Evolutionary conservation across 176 grass and related monocot genomes (phyloP), one percentile per base, ranked within the genome.

Genomic region (Zizania latifolia): DNA sequence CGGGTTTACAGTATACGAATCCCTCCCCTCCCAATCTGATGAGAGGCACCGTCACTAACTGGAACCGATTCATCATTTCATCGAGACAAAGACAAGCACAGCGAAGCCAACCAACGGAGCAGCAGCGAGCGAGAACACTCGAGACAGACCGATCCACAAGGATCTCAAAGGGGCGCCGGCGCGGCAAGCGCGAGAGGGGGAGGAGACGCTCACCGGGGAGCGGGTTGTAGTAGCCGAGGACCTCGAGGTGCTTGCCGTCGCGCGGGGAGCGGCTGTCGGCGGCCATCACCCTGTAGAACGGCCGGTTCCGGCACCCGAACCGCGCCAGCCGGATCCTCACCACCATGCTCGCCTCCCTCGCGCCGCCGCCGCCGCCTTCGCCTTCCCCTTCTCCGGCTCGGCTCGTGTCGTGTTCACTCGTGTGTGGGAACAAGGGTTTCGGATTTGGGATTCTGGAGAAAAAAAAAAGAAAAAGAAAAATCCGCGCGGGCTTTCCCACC

Each of bases 161-260:
- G 30, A 31, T 1, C 15, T 40, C 7, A 3, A 53, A 4, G 58
- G 0, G 7, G 22, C 4, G 53, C n/a, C n/a, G n/a, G n/a, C n/a
- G n/a, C n/a, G n/a, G n/a, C n/a, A n/a, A n/a, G n/a, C 14, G 2
- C 9, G 0, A 38, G 33, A 38, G 33, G 80, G 58, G 71, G 5
- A 10, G 28, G 21, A 6, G 21, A 6, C 3, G 14, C 83, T 46
- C 16, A 67, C 94, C 88, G 15, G 88, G 90, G 56, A 97, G 76
- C 7, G 94, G 90, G 78, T 97, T 93, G 83, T 89, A 97, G 78
- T 93, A 97, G 23, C 88, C 91, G 83, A 97, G 63, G 56, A 93
- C 65, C 77, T 97, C 91, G 8, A 97, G 91, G 27, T 93, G 94
- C 78, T 89, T 91, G 65, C 94, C 90, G 74, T 97, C 94, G 29